Conservation (phyloP, 768 basidiomycete genomes). For the Russula ochroleuca region DNA sequence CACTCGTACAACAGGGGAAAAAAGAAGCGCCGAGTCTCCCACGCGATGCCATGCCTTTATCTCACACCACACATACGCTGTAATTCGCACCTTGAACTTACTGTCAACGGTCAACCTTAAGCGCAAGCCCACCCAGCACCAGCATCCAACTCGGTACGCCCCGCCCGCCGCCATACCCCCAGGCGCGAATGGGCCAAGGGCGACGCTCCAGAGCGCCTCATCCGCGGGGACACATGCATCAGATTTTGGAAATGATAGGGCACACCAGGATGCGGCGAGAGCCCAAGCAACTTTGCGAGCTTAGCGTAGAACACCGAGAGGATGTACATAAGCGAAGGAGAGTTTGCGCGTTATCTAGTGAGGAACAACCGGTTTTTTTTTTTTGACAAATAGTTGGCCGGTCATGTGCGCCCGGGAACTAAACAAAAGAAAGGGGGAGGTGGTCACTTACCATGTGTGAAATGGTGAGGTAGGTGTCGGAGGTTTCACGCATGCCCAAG, state of each 20-base stretch:
- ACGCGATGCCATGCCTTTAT: too few species aligned
- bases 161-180: too few species aligned
- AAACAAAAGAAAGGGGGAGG: not conserved
- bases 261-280: constrained; percentile 29
- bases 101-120: too few species aligned
- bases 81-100: too few species aligned
- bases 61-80: too few species aligned
- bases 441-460: constrained; percentile 64
- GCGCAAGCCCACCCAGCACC: too few species aligned
- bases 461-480: constrained; percentile 64
- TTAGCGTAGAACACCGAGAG: constrained; percentile 87
- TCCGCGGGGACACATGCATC: too few species aligned
- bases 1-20: too few species aligned
- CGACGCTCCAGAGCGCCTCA: too few species aligned
- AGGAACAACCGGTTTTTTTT: constrained; percentile 60
- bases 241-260: constrained; percentile 29
- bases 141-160: too few species aligned
- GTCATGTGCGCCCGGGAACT: not conserved
- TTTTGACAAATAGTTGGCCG: not conserved
- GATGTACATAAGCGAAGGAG: constrained; percentile 81
- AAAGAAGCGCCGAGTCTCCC: too few species aligned
- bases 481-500: constrained; percentile 56
- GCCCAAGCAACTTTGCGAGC: constrained; percentile 76
- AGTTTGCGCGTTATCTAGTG: constrained; percentile 84
- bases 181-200: too few species aligned